A percentile compares a stretch with the other conserved stretches of the same genome.
phyloP scores from a whole-genome alignment of 208 protist species.

The Trypanosoma vivax region DNA sequence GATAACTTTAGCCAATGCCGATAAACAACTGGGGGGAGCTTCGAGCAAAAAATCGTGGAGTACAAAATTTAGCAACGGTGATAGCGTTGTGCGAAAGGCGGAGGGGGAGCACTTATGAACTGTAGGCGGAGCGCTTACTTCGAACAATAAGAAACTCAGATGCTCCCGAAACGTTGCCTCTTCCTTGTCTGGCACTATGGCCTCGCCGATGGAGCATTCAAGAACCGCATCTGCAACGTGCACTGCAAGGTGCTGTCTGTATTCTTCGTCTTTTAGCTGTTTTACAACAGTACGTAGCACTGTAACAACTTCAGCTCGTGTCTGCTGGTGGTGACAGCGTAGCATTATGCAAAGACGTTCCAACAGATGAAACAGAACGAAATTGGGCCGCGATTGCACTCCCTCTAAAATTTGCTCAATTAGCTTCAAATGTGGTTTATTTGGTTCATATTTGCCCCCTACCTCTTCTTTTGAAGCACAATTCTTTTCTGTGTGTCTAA shows the following conservation, averaged over 20 bases:
- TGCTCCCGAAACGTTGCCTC: not conserved
- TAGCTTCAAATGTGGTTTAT: conserved; percentile 7
- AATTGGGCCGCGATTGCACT: conserved; percentile 16
- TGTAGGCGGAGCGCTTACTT: conserved; percentile 42
- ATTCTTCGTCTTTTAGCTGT: conserved; percentile 33
- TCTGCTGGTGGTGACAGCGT: conserved; percentile 55
- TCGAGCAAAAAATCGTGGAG: conserved; percentile 49
- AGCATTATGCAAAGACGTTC: conserved; percentile 55
- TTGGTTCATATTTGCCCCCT: not conserved
- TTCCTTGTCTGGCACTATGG: not conserved
- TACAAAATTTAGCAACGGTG: conserved; percentile 52
- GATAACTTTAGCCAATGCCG: conserved; percentile 25
- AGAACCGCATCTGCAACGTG: conserved; percentile 56
- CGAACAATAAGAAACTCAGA: conserved; percentile 41
- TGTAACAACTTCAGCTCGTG: conserved; percentile 57
- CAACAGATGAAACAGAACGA: conserved; percentile 38
- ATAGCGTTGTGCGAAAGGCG: conserved; percentile 61
- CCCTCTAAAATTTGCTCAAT: conserved; percentile 25
- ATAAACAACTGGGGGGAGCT: conserved; percentile 21
- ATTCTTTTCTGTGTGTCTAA: not conserved
- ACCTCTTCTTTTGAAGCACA: not conserved
- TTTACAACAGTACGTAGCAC: conserved; percentile 59
- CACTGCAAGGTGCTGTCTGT: conserved; percentile 33
- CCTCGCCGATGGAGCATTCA: conserved; percentile 39
- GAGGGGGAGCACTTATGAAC: conserved; percentile 60